These are phyloP conservation scores for Backusella tuberculispora DNA, from an alignment of 192 early-diverging fungal genomes.

Conservation along the genomic window DNA sequence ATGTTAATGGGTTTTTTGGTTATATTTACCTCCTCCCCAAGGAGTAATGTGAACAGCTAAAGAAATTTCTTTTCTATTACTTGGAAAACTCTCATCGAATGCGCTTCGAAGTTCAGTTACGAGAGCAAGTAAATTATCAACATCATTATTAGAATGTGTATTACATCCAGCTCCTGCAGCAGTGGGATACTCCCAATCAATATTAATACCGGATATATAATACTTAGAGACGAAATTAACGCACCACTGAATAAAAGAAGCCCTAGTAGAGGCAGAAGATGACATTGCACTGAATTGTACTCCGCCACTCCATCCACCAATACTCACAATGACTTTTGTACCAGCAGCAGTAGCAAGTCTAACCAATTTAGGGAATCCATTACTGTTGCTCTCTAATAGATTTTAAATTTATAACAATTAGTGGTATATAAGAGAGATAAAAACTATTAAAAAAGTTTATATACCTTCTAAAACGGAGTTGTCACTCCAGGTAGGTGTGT, in stretches of 20 bases:
- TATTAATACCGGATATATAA: not conserved
- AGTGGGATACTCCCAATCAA: slow-evolving; percentile 69
- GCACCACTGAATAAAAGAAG: not conserved
- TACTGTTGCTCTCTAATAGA: slow-evolving; percentile 24
- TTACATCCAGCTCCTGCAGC: slow-evolving; percentile 63
- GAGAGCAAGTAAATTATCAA: slow-evolving; percentile 62
- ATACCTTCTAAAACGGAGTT: slow-evolving; percentile 22
- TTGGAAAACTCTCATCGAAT: slow-evolving; percentile 44
- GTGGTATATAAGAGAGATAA: not conserved
- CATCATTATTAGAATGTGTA: slow-evolving; percentile 55
- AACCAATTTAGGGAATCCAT: slow-evolving; percentile 49
- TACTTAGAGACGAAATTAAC: not conserved
- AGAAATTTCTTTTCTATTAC: slow-evolving; percentile 56
- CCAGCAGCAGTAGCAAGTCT: slow-evolving; percentile 44
- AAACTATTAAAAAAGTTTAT: not conserved
- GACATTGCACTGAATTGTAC: slow-evolving; percentile 57
- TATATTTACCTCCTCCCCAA: slow-evolving; percentile 36
- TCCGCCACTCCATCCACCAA: slow-evolving; percentile 76
- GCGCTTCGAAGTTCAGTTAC: slow-evolving; percentile 58
- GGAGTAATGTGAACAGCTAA: slow-evolving; percentile 63
- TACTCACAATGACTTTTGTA: slow-evolving; percentile 60
- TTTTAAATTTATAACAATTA: not conserved
- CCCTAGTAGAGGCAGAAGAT: slow-evolving; percentile 27
- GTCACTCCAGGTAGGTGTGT: slow-evolving; percentile 38
- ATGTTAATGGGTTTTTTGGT: slow-evolving; percentile 42